Conservation (phyloP, 306 rosid species). For the Carpinus fangiana region DNA sequence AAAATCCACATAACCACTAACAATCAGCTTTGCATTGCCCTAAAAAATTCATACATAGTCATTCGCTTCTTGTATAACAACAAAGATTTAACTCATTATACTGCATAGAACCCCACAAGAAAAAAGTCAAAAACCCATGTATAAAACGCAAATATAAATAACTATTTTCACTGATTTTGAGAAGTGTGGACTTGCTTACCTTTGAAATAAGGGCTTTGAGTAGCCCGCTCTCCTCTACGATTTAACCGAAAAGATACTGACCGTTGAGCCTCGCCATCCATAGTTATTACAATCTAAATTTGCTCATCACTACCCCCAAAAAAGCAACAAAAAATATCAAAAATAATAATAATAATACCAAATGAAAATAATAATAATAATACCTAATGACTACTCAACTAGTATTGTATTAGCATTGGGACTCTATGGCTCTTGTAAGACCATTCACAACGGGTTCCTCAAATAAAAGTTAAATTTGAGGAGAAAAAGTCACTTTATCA, state of each 20-base stretch:
- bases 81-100: neutral
- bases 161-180: neutral
- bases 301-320: conserved; percentile 25
- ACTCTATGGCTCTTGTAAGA: too few relatives aligned
- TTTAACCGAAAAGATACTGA: conserved; percentile 34
- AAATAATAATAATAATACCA: neutral
- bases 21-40: neutral
- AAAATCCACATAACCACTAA: neutral
- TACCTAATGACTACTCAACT: neutral
- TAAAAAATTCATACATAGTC: neutral
- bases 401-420: neutral
- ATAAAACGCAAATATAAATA: too few relatives aligned
- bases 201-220: conserved; percentile 20
- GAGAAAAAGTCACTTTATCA: too few relatives aligned
- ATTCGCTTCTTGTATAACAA: neutral
- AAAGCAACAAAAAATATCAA: neutral
- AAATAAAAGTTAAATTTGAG: too few relatives aligned
- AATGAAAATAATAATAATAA: neutral
- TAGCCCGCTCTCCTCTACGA: conserved; percentile 43
- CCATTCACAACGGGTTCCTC: too few relatives aligned
- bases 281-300: conserved; percentile 17
- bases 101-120: neutral
- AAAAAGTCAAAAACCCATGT: neutral
- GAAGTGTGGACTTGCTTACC: conserved; percentile 22
- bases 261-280: conserved; percentile 41